These are phyloP conservation scores for Ganoderma lucidum DNA, from an alignment of 1,284 basidiomycete species.

Conservation along the genomic window DNA sequence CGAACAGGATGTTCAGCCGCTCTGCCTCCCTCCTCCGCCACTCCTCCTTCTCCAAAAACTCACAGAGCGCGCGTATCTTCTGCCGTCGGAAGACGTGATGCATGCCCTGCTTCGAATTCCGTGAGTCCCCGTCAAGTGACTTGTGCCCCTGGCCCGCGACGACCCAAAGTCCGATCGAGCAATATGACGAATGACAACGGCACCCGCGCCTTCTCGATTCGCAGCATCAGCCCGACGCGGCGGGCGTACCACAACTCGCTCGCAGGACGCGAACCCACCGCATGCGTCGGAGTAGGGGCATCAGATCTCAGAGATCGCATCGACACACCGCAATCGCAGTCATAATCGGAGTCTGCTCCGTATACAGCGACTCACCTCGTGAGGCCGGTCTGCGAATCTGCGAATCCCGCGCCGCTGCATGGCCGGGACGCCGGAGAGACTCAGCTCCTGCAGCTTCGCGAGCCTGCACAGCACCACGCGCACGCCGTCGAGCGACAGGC, in stretches of 20 bases:
- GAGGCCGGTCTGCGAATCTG: slow-evolving; percentile 82
- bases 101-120: slow-evolving; percentile 51
- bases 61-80: slow-evolving; percentile 71
- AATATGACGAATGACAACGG: not conserved
- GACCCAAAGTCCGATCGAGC: not conserved
- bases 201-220: not conserved
- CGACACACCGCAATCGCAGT: not conserved
- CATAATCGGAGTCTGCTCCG: not conserved
- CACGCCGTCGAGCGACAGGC: slow-evolving; percentile 81
- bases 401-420: slow-evolving; percentile 79
- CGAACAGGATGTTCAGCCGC: slow-evolving; percentile 62
- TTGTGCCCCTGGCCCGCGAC: slow-evolving; percentile 32
- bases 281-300: not conserved
- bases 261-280: slow-evolving; percentile 7
- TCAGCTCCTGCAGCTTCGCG: slow-evolving; percentile 76
- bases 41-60: slow-evolving; percentile 72
- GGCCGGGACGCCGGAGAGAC: slow-evolving; percentile 84
- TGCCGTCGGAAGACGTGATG: slow-evolving; percentile 88
- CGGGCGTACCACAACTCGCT: not conserved
- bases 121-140: slow-evolving; percentile 4
- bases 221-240: slow-evolving; percentile 16
- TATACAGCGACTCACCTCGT: slow-evolving; percentile 56
- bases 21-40: slow-evolving; percentile 62
- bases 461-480: slow-evolving; percentile 77
- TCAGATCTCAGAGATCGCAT: not conserved